A percentile compares a stretch with the other conserved stretches of the same genome.
These are phyloP conservation scores for Allium sativum DNA, from an alignment of 106 monocot species.

Conservation along the genomic window DNA sequence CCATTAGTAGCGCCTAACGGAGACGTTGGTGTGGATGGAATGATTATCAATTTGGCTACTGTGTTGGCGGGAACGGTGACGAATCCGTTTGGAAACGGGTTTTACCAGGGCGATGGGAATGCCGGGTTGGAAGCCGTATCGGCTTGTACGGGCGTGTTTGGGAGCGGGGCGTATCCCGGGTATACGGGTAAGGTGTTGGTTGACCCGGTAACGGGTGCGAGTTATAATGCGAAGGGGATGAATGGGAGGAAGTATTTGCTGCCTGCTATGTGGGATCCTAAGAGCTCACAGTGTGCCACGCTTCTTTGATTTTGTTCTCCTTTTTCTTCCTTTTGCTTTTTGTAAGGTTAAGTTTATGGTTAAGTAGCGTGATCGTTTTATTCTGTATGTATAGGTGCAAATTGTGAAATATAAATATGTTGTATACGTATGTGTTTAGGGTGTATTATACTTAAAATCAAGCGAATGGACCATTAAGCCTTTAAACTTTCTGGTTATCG, in stretches of 20 bases:
- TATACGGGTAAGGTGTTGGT: conserved; percentile 33
- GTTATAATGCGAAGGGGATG: conserved; percentile 38
- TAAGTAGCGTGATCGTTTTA: too few species aligned
- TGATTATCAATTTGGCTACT: conserved; percentile 48
- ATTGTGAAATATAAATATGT: too few species aligned
- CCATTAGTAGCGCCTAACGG: conserved; percentile 28
- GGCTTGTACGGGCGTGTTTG: conserved; percentile 40
- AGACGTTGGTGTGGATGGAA: conserved; percentile 41
- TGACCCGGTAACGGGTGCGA: conserved; percentile 30
- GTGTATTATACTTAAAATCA: too few species aligned
- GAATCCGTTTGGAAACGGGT: conserved; percentile 47
- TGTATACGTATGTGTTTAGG: too few species aligned
- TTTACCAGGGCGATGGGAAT: conserved; percentile 26
- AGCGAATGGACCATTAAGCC: too few species aligned
- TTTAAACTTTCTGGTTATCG: too few species aligned
- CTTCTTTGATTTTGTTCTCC: conserved; percentile 9
- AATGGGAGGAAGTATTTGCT: conserved; percentile 39
- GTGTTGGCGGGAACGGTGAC: conserved; percentile 42
- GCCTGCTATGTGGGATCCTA: conserved; percentile 40
- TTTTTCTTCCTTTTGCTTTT: not conserved
- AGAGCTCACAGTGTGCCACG: conserved; percentile 28
- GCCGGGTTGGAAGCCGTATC: conserved; percentile 43
- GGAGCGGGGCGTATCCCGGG: conserved; percentile 42
- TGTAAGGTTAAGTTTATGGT: not conserved
- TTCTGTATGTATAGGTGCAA: too few species aligned